These are phyloP conservation scores for Solanum etuberosum DNA, from an alignment of 257 asterid genomes.

Conservation along the genomic window DNA sequence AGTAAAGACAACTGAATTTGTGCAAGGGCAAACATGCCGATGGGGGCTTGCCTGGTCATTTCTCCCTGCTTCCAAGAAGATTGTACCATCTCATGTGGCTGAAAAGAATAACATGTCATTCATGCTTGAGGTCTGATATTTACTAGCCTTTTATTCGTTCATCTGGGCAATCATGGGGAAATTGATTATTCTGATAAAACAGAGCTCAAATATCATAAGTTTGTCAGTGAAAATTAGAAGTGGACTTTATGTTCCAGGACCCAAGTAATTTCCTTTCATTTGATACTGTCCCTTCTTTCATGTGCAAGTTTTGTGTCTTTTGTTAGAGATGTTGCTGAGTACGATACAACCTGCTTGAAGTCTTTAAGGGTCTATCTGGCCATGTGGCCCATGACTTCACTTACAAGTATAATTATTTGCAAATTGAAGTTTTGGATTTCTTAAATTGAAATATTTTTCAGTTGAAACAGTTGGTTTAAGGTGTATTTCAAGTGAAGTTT, in stretches of 20 bases:
- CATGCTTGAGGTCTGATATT: conserved; percentile 57
- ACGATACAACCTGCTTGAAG: neutral
- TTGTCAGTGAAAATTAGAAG: neutral
- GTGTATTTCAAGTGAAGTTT: neutral
- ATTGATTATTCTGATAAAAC: neutral
- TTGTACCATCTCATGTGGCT: conserved; percentile 18
- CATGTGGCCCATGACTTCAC: neutral
- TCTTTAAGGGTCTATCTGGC: neutral
- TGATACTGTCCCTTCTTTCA: neutral
- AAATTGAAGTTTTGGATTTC: neutral
- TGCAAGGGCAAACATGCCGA: conserved; percentile 89
- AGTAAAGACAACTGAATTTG: conserved; percentile 89
- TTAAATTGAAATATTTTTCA: neutral
- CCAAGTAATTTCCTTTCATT: neutral
- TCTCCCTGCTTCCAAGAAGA: conserved; percentile 42
- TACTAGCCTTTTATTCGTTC: neutral
- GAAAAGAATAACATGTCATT: conserved; percentile 57
- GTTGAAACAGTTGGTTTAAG: neutral
- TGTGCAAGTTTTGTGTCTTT: neutral
- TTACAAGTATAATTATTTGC: neutral
- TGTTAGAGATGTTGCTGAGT: neutral
- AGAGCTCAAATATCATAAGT: neutral
- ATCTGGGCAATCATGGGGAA: neutral
- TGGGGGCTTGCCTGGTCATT: conserved; percentile 99
- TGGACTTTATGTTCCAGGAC: neutral